Conservation (phyloP, 73 alveolate genomes). For the Paramecium primaurelia region DNA sequence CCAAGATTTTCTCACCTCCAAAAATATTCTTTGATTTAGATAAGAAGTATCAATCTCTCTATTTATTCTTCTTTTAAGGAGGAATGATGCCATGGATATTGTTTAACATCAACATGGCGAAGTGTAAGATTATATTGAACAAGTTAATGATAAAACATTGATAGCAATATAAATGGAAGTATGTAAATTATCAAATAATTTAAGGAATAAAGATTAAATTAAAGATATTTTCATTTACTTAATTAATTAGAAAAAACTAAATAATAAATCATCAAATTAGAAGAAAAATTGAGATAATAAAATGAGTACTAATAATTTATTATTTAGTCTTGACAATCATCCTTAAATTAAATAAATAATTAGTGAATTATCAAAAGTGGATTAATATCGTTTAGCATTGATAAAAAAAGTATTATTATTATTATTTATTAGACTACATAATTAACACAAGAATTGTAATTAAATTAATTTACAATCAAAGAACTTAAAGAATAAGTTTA, state of each 20-base stretch:
- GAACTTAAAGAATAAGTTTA: not conserved
- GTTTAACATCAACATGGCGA: not conserved
- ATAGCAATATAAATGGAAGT: not conserved
- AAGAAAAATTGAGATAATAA: conserved; percentile 9
- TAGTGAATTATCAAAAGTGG: conserved; percentile 17
- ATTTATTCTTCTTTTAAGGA: not conserved
- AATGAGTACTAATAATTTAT: not conserved
- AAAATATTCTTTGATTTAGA: not conserved
- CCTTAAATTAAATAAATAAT: conserved; percentile 7
- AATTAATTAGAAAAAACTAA: conserved; percentile 31
- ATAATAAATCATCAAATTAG: not conserved
- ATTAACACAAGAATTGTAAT: not conserved
- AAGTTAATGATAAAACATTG: not conserved
- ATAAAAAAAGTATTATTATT: not conserved
- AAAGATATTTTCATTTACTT: conserved; percentile 3
- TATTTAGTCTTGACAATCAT: conserved; percentile 19
- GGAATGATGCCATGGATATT: not conserved
- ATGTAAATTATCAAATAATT: not conserved
- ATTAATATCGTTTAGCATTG: not conserved
- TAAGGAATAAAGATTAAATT: not conserved
- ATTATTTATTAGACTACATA: not conserved
- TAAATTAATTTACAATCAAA: not conserved
- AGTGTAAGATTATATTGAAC: not conserved
- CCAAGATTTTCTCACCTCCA: not conserved
- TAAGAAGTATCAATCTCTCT: not conserved